Conservation (phyloP, 352 stramenopile genomes). For the Phytophthora pluvialis region DNA sequence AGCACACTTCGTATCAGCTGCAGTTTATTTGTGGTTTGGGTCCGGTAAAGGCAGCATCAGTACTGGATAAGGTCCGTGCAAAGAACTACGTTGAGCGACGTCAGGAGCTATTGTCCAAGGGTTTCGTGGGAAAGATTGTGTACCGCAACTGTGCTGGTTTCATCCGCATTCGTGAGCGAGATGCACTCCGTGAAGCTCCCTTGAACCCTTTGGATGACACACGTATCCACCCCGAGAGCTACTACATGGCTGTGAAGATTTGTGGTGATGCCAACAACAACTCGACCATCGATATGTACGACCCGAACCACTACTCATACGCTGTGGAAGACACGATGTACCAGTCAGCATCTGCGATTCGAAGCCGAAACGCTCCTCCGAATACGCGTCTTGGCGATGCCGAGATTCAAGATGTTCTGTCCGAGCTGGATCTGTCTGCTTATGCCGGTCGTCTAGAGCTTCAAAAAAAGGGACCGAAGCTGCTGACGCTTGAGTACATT, state of each 20-base stretch:
- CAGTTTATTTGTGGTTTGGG: conserved; percentile 90
- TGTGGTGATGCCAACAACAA: conserved; percentile 92
- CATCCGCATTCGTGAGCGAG: conserved; percentile 87
- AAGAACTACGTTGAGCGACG: conserved; percentile 89
- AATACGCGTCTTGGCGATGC: conserved; percentile 69
- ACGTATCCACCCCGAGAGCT: conserved; percentile 89
- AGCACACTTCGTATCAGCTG: conserved; percentile 86
- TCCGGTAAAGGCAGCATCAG: conserved; percentile 76
- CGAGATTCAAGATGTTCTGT: conserved; percentile 89
- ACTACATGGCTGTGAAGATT: conserved; percentile 93
- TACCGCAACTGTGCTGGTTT: conserved; percentile 90
- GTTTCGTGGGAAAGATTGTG: conserved; percentile 84
- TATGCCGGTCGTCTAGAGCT: conserved; percentile 88
- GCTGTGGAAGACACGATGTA: conserved; percentile 93
- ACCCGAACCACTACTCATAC: conserved; percentile 91
- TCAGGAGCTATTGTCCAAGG: conserved; percentile 87
- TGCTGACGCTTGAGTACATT: conserved; percentile 89
- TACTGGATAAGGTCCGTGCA: conserved; percentile 85
- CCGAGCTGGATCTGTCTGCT: conserved; percentile 85
- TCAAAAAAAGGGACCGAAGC: conserved; percentile 90
- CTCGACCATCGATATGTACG: conserved; percentile 92
- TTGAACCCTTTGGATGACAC: conserved; percentile 90
- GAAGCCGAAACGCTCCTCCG: conserved; percentile 59
- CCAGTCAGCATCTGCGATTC: conserved; percentile 86
- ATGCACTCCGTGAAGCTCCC: conserved; percentile 82